phyloP scores from a whole-genome alignment of 352 stramenopile genomes.

The Phytophthora multivora region DNA sequence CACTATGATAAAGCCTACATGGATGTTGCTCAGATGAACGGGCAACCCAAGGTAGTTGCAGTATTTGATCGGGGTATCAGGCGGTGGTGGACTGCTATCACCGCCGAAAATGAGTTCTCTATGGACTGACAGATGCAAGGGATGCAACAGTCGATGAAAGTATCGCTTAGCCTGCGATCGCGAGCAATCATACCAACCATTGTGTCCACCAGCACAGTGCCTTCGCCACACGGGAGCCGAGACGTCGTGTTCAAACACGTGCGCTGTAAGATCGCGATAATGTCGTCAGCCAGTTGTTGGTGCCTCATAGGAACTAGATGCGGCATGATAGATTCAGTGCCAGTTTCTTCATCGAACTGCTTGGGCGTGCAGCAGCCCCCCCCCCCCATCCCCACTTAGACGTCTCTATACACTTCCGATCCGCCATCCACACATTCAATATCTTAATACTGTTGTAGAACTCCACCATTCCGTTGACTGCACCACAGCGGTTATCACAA shows the following conservation, averaged over 20 bases:
- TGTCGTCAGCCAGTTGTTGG: neutral
- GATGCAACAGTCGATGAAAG: constrained; percentile 5
- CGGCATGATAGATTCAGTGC: neutral
- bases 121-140: constrained; percentile 2
- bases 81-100: neutral
- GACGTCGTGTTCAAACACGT: neutral
- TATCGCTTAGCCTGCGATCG: neutral
- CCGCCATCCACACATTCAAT: neutral
- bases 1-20: constrained; percentile 3
- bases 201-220: neutral
- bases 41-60: constrained; percentile 5
- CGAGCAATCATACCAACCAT: neutral
- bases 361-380: neutral
- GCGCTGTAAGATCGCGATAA: neutral
- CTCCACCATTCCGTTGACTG: neutral
- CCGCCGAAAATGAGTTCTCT: neutral
- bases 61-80: neutral
- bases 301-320: neutral
- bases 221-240: neutral
- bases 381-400: neutral
- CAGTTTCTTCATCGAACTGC: constrained; percentile 3
- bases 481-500: neutral
- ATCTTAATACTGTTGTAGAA: constrained; percentile 9
- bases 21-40: constrained; percentile 1
- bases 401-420: neutral